These are phyloP conservation scores for Silybum marianum DNA, from an alignment of 129 eudicot genomes.

Conservation along the genomic window DNA sequence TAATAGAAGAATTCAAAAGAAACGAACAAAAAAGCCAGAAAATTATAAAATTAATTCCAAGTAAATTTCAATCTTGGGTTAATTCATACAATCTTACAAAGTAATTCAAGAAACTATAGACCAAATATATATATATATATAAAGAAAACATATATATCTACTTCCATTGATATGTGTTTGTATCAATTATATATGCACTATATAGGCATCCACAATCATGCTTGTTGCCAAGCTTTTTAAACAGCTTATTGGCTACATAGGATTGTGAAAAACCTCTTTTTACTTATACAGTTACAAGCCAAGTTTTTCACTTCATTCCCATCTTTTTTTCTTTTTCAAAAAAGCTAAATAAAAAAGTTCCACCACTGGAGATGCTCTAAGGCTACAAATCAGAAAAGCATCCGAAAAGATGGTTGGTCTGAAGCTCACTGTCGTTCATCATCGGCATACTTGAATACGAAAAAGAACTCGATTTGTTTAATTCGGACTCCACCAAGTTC, in stretches of 20 bases:
- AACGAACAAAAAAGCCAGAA: background rate
- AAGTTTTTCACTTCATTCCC: no score
- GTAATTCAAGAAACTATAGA: constrained; percentile 9
- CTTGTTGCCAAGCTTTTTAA: background rate
- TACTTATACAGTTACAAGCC: background rate
- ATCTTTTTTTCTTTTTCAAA: background rate
- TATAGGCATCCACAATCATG: background rate
- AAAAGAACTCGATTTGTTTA: constrained; percentile 31
- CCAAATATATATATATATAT: background rate
- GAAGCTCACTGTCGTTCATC: constrained; percentile 41
- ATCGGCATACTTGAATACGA: constrained; percentile 38
- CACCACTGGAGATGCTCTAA: background rate
- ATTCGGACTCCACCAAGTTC: constrained; percentile 31
- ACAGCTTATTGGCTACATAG: background rate
- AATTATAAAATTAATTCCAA: background rate
- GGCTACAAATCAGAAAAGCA: constrained; percentile 59
- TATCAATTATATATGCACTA: constrained; percentile 16
- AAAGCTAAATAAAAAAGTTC: background rate
- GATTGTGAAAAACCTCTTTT: background rate
- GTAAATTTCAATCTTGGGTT: constrained; percentile 3
- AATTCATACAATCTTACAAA: constrained; percentile 8
- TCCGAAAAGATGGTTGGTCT: constrained; percentile 48
- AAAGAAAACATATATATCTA: constrained; percentile 3
- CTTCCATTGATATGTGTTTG: constrained; percentile 18
- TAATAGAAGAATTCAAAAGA: background rate